Evolutionary conservation across 805 yeast genomes (phyloP), one percentile per base, ranked within the genome.

Genomic region (Candida tallmaniae): DNA sequence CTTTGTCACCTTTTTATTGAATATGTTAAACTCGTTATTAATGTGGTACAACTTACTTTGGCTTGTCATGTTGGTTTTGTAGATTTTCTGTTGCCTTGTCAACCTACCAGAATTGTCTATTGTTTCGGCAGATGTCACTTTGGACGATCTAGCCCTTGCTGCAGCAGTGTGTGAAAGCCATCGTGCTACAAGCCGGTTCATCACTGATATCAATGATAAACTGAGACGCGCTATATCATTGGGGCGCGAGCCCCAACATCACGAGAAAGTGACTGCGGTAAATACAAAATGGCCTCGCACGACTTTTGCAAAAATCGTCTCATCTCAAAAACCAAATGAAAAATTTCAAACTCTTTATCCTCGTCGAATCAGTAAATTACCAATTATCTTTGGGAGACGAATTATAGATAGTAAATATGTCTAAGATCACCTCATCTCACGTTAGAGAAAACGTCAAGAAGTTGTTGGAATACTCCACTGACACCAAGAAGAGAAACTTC

Each of bases 401-500:
- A 45, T 36, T 41, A 45, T 38, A 9, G 13, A 43, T 54, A 49
- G 47, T 31, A 42, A 66, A 55, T 51, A 83, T 83, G 90, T 84
- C 94, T 56, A 93, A 93, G 77, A 77, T 93, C 70, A 78, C 90
- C 58, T 76, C 84, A 59, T 65, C 94, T 65, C 89, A 84, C 73
- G 95, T 93, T 60, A 95, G 98, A 78, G 96, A 84, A 65, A 78
- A 88, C 80, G 97, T 93, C 68, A 78, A 84, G 69, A 82, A 86
- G 74, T 77, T 93, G 64, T 76, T 93, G 70, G 83, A 80, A 66
- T 79, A 68, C 81, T 87, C 97, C 60, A 78, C 67, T 69, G 93
- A 84, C 73, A 83, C 90, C 76, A 93, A 93, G 86, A 90, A 93
- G 96, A 89, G 99, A 83, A 93, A 93, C 95, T 93, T 93, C 79